Base-by-base conservation (phyloP, 73 alveolate genomes). In the Paramecium sonneborni region DNA sequence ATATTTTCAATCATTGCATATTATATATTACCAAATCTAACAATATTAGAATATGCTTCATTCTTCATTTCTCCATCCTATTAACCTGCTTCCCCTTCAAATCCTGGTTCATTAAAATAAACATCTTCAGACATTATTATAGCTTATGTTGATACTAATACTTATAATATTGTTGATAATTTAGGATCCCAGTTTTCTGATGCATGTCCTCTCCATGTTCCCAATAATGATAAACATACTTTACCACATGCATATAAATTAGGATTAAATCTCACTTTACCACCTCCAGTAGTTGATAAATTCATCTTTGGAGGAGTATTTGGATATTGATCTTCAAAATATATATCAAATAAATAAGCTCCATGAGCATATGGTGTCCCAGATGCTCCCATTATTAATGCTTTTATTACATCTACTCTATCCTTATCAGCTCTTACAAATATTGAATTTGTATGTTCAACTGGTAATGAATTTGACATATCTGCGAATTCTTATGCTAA, bases 1-100 rank as follows among this genome's bases (percentile, higher is more conserved):
- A 98, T 95, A 86, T 96, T 96, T 12, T 96, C 99, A 72, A 98
- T 97, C 98, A 98, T 98, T 3, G 99, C 99, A 92, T 85, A 98
- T 91, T 97, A 95, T 44, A 97, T 92, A 89, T 98, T 98, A 69
- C 98, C 95, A 92, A 95, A 98, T 88, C 98, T 95, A 4, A 98
- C 99, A 21, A 96, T 96, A 72, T 96, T 97, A 24, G 98, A 92
- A 93, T 97, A 98, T 0, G 98, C 99, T 62, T 97, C 99, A 92
- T 97, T 98, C 95, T 98, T 98, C 21, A 95, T 93, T 86, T 97
- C 99, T 20, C 99, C 99, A 28, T 92, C 97, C 18, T 96, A 92
- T 20, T 98, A 94, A 28, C 99, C 99, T 85, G 96, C 96, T 93
- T 98, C 99, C 15, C 90, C 92, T 37, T 93, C 94, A 94, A 86